Percentiles rank a stretch among this genome's conserved stretches.
Conservation (phyloP, 2,329 filamentous ascomycete genomes). For the Neopestalotiopsis rosae region DNA sequence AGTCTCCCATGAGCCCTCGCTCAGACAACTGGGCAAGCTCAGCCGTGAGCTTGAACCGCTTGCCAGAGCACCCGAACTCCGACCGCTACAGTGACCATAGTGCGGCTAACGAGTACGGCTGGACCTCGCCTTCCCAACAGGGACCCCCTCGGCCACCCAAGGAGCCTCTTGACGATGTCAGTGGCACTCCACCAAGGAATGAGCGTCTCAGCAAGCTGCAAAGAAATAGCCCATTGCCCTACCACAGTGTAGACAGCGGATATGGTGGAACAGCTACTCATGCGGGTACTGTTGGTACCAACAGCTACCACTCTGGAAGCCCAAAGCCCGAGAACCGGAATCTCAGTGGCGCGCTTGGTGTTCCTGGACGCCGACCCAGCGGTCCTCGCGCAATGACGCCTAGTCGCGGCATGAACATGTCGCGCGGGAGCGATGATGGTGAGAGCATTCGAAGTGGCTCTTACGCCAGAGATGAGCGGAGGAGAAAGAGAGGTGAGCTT, state of each 20-base stretch:
- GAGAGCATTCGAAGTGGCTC: slow-evolving; percentile 37
- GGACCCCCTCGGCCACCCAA: slow-evolving; percentile 67
- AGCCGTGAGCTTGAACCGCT: slow-evolving; percentile 61
- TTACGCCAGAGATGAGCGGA: slow-evolving; percentile 43
- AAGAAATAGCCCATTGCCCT: slow-evolving; percentile 61
- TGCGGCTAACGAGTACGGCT: slow-evolving; percentile 48
- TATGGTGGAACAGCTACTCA: slow-evolving; percentile 54
- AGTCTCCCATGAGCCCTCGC: slow-evolving; percentile 59
- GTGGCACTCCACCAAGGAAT: slow-evolving; percentile 51
- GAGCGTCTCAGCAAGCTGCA: slow-evolving; percentile 56
- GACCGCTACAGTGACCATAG: slow-evolving; percentile 56
- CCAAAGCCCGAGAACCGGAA: slow-evolving; percentile 64
- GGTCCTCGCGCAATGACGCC: slow-evolving; percentile 68
- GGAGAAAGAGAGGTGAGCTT: slow-evolving; percentile 62
- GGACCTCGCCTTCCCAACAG: slow-evolving; percentile 47
- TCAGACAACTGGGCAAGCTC: slow-evolving; percentile 69
- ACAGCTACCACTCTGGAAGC: slow-evolving; percentile 53
- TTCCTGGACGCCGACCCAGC: slow-evolving; percentile 59
- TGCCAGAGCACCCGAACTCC: slow-evolving; percentile 46
- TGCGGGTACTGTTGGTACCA: slow-evolving; percentile 41
- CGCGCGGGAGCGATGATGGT: slow-evolving; percentile 48
- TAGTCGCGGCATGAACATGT: slow-evolving; percentile 46
- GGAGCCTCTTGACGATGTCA: slow-evolving; percentile 57
- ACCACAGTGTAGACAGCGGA: slow-evolving; percentile 59
- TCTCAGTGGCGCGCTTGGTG: slow-evolving; percentile 56